Evolutionary conservation across 2,329 filamentous ascomycete species (phyloP), one percentile per base, ranked within the genome.

Genomic region (Xylaria sp.): DNA sequence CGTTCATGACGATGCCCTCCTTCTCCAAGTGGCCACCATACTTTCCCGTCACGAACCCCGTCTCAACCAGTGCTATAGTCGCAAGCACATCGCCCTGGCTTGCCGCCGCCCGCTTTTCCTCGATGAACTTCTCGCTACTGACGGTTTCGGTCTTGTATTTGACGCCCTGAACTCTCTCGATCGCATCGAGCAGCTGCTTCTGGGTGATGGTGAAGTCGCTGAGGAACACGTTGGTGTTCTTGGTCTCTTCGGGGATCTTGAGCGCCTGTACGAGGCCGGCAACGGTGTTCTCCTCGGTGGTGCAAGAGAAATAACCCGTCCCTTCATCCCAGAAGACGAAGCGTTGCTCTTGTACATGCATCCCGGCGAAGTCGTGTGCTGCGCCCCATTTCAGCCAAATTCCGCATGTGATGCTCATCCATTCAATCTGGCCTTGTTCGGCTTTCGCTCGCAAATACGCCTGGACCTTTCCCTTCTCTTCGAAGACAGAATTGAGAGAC

Each of bases 151-250:
- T 67, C 3, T 44, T 37, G 51, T 74, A 73, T 40, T 79, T 78
- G n/a, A 80, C 74, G 2, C 81, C 77, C 60, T 83, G 79, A 4
- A 81, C 76, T 11, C 79, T 77, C 68, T 85, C 82, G 2, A 84
- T 73, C 8, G 81, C 79, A 52, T 81, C 81, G 41, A 84, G 64
- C 11, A 77, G 46, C 57, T 73, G 66, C 38, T 66, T 71, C 64
- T 75, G 75, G 5, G 71, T 72, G 17, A 72, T 61, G 1, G 69
- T 70, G 56, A 75, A 74, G 53, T 78, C 74, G 54, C 72, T 72
- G n/a, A 77, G 59, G 49, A 68, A 71, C 15, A 76, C 64, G 44
- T 70, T 71, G 37, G 54, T 69, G 53, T 76, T 77, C 63, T 66
- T 72, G 11, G 74, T 76, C 59, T 73, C 71, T n/a, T 69, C 72